phyloP scores from a whole-genome alignment of 768 basidiomycete species.

The Strobilomyces dryophilus region DNA sequence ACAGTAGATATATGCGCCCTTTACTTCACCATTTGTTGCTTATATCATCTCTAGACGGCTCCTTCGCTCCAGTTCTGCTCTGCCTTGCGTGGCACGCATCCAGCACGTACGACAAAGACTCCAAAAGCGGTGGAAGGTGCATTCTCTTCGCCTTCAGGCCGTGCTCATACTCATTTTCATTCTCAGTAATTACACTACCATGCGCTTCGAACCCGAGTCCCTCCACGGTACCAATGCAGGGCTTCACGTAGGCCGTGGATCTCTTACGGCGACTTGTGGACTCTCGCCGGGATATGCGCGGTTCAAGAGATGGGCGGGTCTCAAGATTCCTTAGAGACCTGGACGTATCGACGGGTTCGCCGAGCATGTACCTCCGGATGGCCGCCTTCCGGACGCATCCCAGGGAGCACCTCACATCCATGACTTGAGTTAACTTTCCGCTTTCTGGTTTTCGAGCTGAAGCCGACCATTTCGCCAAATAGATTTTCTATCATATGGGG shows the following conservation, averaged over 20 bases:
- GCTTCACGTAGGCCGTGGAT: constrained; percentile 87
- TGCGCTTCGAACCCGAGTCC: constrained; percentile 93
- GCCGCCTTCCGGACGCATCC: constrained; percentile 83
- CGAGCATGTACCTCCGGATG: constrained; percentile 74
- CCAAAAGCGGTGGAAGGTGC: constrained; percentile 76
- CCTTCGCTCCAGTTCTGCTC: constrained; percentile 81
- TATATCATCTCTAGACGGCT: constrained; percentile 57
- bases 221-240: constrained; percentile 83
- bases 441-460: neutral
- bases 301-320: constrained; percentile 92
- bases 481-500: constrained; percentile 76
- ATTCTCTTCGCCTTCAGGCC: constrained; percentile 6
- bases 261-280: constrained; percentile 95
- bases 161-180: constrained; percentile 1
- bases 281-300: constrained; percentile 88
- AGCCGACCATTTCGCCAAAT: neutral
- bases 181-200: constrained; percentile 90
- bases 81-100: constrained; percentile 95
- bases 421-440: constrained; percentile 42
- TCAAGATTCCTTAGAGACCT: constrained; percentile 89
- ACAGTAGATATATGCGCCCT: constrained; percentile 49
- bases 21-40: neutral
- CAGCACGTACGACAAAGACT: constrained; percentile 85
- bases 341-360: constrained; percentile 88
- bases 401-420: constrained; percentile 85